Conservation (phyloP, 306 rosid genomes). For the Herpetospermum pedunculosum region DNA sequence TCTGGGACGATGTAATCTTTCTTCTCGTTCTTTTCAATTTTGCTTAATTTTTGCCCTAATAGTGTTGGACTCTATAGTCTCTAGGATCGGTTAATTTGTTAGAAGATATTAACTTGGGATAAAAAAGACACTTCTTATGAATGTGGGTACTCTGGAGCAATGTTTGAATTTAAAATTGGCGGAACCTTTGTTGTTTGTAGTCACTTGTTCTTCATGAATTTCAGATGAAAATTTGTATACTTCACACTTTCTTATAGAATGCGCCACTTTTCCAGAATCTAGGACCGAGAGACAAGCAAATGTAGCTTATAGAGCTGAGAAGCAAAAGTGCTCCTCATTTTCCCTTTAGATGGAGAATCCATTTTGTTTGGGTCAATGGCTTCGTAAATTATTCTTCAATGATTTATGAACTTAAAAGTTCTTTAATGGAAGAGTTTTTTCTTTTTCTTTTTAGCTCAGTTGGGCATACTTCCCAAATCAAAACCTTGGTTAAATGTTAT, state of each 20-base stretch:
- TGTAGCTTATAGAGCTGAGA: background rate
- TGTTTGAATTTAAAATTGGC: background rate
- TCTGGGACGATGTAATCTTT: slow-evolving; percentile 82
- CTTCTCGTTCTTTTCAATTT: background rate
- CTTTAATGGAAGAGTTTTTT: background rate
- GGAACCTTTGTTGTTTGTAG: background rate
- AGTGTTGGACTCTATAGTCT: background rate
- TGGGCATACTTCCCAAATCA: background rate
- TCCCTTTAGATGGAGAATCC: background rate
- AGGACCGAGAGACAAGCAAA: background rate
- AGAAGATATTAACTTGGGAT: background rate
- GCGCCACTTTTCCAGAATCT: background rate
- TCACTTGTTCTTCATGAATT: background rate
- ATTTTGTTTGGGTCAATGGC: background rate
- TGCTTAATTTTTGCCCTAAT: background rate
- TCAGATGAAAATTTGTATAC: background rate
- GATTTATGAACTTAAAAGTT: background rate
- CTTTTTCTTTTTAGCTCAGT: background rate
- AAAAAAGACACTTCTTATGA: background rate
- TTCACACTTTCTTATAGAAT: too few species aligned
- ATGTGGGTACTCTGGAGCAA: background rate
- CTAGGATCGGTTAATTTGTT: background rate
- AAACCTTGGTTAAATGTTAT: background rate
- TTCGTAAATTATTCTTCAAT: background rate
- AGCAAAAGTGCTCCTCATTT: background rate